phyloP scores from a whole-genome alignment of 2,329 filamentous ascomycete genomes.

The Bipolaris cookei region DNA sequence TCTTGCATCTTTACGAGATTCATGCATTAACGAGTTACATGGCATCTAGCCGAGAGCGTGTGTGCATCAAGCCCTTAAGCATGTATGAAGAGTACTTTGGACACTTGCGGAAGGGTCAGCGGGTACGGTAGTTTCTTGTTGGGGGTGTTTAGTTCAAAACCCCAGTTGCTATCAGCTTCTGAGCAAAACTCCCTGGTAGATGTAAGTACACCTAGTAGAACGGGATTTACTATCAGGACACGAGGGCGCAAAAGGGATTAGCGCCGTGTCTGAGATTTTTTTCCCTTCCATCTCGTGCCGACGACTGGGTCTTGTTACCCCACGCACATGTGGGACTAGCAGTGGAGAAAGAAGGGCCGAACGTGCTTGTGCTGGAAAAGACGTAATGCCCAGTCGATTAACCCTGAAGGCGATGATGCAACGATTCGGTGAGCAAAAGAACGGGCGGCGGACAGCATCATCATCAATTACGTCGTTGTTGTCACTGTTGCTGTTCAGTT shows the following conservation, averaged over 20 bases:
- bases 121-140: neutral
- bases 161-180: neutral
- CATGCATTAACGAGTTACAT: too few species aligned
- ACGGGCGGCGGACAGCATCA: neutral
- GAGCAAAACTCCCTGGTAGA: neutral
- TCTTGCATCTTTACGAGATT: too few species aligned
- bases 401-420: neutral
- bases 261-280: neutral
- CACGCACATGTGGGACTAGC: neutral
- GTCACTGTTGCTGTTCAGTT: neutral
- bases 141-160: neutral
- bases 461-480: neutral
- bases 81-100: too few species aligned
- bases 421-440: neutral
- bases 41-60: too few species aligned
- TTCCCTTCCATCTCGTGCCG: neutral
- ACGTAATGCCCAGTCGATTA: neutral
- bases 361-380: neutral
- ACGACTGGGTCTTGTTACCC: neutral
- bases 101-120: too few species aligned
- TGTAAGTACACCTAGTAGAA: neutral
- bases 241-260: neutral
- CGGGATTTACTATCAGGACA: neutral
- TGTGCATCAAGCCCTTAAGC: too few species aligned
- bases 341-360: conserved; percentile 3